Evolutionary conservation across 1,284 basidiomycete genomes (phyloP), one percentile per base, ranked within the genome.

Genomic region (Mycosarcoma maydis): DNA sequence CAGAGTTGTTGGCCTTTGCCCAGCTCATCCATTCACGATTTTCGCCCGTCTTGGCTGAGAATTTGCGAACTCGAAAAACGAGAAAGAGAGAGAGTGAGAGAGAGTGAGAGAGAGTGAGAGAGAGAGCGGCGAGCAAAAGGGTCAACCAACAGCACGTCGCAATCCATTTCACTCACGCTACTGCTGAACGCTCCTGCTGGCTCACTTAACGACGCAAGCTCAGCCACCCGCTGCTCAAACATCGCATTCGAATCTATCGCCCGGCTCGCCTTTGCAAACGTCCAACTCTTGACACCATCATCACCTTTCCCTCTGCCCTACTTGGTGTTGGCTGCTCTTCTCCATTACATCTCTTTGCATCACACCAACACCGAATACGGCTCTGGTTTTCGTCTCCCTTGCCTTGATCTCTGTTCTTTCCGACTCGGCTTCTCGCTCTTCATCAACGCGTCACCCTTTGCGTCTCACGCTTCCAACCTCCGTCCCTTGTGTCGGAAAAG

Each of bases 211-310:
- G n/a, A n/a, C n/a, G 27, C 43, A 17, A 24, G 34, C 44, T 48
- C 33, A 56, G 45, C 45, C 36, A 37, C 20, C 13, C 8, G 14
- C 19, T 9, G n/a, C 14, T 32, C 30, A 40, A 52, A 46, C 46
- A 54, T 55, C 47, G 50, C 42, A 46, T 50, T 36, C 39, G 46
- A 55, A 42, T 45, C 37, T 38, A 55, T 55, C 52, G 27, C 23
- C 14, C 19, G 16, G 17, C 36, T 37, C 17, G 7, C 19, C 9
- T 9, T 9, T 13, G 14, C 51, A 13, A 26, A 6, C 20, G 14
- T 51, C 38, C 17, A 22, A 37, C 23, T 61, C 43, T 46, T 39
- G 20, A 46, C 59, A 61, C 52, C 59, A 61, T 41, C 52, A 46
- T 42, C 48, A 29, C 36, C 23, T 4, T n/a, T 29, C 20, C 32